A percentile compares a stretch with the other conserved stretches of the same genome.
phyloP scores from a whole-genome alignment of 1,284 basidiomycete species.

The Moesziomyces antarcticus region DNA sequence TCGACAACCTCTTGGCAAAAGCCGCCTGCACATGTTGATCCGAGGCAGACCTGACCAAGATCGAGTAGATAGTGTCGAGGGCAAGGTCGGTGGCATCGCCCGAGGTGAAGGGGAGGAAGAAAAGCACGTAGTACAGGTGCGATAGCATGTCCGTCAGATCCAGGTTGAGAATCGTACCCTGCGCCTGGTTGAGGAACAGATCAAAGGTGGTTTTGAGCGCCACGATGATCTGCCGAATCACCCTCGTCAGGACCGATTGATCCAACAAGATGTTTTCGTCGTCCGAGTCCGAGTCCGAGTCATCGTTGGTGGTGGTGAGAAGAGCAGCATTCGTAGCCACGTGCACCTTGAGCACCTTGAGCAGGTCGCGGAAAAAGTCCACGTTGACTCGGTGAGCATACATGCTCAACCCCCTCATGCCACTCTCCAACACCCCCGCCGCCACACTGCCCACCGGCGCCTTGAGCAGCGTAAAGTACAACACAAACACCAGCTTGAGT shows the following conservation, averaged over 20 bases:
- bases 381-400: constrained; percentile 97
- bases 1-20: constrained; percentile 82
- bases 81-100: constrained; percentile 21
- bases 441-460: constrained; percentile 74
- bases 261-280: constrained; percentile 27
- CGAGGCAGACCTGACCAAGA: constrained; percentile 83
- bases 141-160: constrained; percentile 90
- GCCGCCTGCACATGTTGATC: constrained; percentile 26
- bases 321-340: constrained; percentile 69
- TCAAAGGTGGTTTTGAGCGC: constrained; percentile 97
- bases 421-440: constrained; percentile 84
- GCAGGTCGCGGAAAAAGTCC: constrained; percentile 96
- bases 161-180: constrained; percentile 83
- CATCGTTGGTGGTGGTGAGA: constrained; percentile 1
- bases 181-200: constrained; percentile 95
- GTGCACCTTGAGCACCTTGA: constrained; percentile 84
- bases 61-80: constrained; percentile 60
- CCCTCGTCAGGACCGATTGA: constrained; percentile 21
- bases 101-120: constrained; percentile 67
- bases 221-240: constrained; percentile 77
- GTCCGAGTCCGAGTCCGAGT: background rate
- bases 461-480: constrained; percentile 97
- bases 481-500: constrained; percentile 93
- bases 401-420: constrained; percentile 88
- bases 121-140: constrained; percentile 75